Base-by-base conservation (phyloP, 768 basidiomycete genomes). In the Boletus tylopilopsis region DNA sequence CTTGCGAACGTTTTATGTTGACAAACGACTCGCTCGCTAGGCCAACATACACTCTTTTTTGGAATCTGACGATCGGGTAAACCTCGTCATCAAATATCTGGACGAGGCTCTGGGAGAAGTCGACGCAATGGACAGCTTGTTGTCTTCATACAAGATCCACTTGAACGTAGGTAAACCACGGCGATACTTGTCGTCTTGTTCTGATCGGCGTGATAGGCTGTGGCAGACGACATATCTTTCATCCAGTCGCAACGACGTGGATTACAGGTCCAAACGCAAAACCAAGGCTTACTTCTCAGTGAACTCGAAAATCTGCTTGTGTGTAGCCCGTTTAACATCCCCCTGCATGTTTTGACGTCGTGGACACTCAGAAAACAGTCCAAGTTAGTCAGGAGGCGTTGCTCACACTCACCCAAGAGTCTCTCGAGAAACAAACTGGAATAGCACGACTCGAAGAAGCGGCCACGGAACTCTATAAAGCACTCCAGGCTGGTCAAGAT, bases 171-270 rank as follows among this genome's bases (percentile, higher is more conserved):
- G 88, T 64, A 40, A 35, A 43, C 30, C 48, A 37, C 41, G 22
- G 33, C 49, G n/a, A 43, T 5, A 23, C 23, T 29, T 32, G 1
- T 29, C 30, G 1, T 15, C 16, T 25, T 30, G 32, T 52, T 35
- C 61, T 68, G 39, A 64, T 25, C 22, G 18, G 24, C 39, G 32
- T 47, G 13, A 27, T 59, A 98, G 95, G 88, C 90, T 47, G 95
- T 96, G 33, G 82, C 81, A 45, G 96, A 99, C 50, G 96, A 99
- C 64, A 99, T 99, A 47, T 81, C 80, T 7, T 94, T 83, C 64
- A 99, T 99, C 59, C 96, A 98, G 69, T 89, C 89, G 1, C 95
- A 98, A 67, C 94, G 95, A 64, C 81, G 94, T 40, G 96, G 96
- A 55, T 73, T 99, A 30, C 96, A 99, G 69, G 94, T 98, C 4